phyloP scores from a whole-genome alignment of 2,329 filamentous ascomycete species.

The Talaromyces verruculosus region DNA sequence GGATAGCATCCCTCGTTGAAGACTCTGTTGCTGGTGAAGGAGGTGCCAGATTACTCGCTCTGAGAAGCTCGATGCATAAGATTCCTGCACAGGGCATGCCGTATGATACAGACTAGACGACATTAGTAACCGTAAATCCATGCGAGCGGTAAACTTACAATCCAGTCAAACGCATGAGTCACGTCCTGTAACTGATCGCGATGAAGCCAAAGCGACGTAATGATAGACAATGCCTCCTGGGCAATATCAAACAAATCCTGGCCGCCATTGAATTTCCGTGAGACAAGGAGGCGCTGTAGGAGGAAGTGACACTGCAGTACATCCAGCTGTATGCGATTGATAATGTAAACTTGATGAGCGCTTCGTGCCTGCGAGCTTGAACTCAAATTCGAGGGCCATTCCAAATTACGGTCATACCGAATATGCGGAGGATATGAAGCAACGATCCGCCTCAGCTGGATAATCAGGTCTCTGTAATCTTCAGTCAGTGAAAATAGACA shows the following conservation, averaged over 20 bases:
- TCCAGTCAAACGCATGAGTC: background rate
- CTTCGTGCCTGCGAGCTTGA: background rate
- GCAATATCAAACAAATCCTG: constrained; percentile 8
- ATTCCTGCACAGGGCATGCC: constrained; percentile 6
- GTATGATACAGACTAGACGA: background rate
- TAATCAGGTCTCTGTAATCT: background rate
- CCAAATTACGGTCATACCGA: background rate
- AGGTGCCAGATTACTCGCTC: background rate
- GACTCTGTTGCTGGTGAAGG: background rate
- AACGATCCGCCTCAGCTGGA: background rate
- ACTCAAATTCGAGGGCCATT: background rate
- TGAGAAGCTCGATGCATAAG: background rate
- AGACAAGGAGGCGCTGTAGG: constrained; percentile 1
- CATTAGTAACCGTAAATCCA: background rate
- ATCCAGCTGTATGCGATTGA: constrained; percentile 4
- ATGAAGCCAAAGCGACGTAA: background rate
- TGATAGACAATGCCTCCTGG: background rate
- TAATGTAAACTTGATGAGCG: background rate
- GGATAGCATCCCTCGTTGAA: background rate
- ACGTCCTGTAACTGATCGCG: constrained; percentile 7
- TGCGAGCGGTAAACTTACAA: background rate
- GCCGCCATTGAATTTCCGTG: background rate
- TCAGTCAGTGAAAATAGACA: background rate
- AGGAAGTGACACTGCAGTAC: constrained; percentile 4
- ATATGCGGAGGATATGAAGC: constrained; percentile 11